Evolutionary conservation across 1,139 yeast genomes (phyloP), one percentile per base, ranked within the genome.

Genomic region (Protomyces macrosporus): DNA sequence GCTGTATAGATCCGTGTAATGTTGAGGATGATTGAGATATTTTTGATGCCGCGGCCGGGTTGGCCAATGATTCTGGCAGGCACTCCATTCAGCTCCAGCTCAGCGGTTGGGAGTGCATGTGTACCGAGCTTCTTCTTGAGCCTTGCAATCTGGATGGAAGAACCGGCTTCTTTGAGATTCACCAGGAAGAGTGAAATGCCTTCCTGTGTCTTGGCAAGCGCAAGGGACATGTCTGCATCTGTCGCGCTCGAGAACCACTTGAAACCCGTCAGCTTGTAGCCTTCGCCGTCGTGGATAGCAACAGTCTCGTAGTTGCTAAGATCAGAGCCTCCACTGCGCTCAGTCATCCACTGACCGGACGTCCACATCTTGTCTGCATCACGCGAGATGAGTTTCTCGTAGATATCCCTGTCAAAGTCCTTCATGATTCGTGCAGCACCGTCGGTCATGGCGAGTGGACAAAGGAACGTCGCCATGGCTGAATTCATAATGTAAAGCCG

Each of bases 281-380:
- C 64, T 10, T 62, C 56, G 1, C 64, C 65, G 9, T 55, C 60
- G 14, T 53, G 52, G 4, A 65, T 53, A 9, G 73, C 73, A 12
- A 70, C 67, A 1, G 75, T 72, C 61, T 73, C 75, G 4, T 74
- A 70, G 7, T 67, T 66, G 14, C 72, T 66, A 14, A 73, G 74
- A 40, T 73, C 75, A 4, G 74, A 71, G 6, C 75, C 75, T 2
- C 75, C 75, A 7, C 74, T 68, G 1, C 75, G 68, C 61, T 73
- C 75, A 0, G 75, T 73, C 75, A 73, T 73, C 75, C 75, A 73
- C 55, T 73, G 75, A 10, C 75, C 75, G 3, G 74, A 71, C 4
- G 73, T 73, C 75, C 75, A 73, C 1, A 71, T 70, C 42, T 65
- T 72, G 53, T 72, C 32, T 6, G 48, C 30, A 9, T 42, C 73